Evolutionary conservation across 2,329 filamentous ascomycete genomes (phyloP).

Genomic region (Colletotrichum sp.): DNA sequence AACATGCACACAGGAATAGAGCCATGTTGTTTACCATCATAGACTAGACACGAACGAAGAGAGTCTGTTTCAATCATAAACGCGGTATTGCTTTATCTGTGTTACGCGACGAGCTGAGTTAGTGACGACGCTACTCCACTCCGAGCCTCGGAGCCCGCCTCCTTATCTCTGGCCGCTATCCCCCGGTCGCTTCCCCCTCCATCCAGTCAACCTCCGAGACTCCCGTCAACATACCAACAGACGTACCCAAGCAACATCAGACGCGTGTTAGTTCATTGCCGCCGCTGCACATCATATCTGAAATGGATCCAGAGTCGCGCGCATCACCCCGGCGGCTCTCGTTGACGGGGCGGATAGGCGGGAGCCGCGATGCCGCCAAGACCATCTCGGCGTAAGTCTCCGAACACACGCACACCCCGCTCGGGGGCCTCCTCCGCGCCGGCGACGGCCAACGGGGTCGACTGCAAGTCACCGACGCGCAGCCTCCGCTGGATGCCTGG

Average conservation of each 20-base stretch:
- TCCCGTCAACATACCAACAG: background rate
- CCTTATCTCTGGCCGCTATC: background rate
- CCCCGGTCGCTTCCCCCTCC: background rate
- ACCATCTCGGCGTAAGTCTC: slow-evolving; percentile 18
- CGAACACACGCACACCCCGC: background rate
- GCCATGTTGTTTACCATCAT: no score
- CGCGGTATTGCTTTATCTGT: no score
- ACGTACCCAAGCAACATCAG: background rate
- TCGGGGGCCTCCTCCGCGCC: background rate
- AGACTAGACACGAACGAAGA: no score
- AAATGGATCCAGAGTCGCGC: background rate
- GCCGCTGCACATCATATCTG: background rate
- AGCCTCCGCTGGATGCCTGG: background rate
- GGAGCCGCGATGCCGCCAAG: slow-evolving; percentile 3
- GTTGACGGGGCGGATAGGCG: background rate
- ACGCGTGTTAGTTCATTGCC: background rate
- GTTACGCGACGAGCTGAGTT: background rate
- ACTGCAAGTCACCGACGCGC: background rate
- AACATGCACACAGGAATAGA: no score
- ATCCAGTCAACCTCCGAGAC: background rate
- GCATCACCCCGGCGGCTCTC: background rate
- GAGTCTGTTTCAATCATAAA: no score
- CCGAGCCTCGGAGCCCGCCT: background rate
- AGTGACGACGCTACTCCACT: background rate
- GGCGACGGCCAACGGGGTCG: background rate